Evolutionary conservation across 2,329 filamentous ascomycete species (phyloP).

Genomic region (Claviceps paspali): DNA sequence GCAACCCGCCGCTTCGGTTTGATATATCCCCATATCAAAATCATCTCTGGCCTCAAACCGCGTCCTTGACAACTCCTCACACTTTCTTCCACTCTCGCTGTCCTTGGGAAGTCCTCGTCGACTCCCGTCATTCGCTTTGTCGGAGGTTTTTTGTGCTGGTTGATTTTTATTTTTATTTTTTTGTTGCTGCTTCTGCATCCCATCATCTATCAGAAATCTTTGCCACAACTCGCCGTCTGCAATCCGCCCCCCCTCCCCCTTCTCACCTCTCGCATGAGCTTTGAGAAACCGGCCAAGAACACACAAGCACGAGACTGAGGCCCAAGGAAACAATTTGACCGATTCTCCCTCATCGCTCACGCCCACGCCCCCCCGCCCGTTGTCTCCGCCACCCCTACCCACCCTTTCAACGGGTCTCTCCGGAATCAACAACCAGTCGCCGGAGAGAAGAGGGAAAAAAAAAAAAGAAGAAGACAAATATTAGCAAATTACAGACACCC

Average conservation of each 20-base stretch:
- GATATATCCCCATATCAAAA: slow-evolving; percentile 4
- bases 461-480: not conserved
- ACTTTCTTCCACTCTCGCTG: slow-evolving; percentile 21
- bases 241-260: too few species aligned
- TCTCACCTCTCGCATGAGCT: too few species aligned
- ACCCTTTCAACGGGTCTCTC: not conserved
- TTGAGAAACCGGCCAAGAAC: too few species aligned
- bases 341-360: not conserved
- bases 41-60: slow-evolving; percentile 3
- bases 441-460: not conserved
- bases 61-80: slow-evolving; percentile 25
- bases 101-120: slow-evolving; percentile 56
- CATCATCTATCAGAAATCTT: slow-evolving; percentile 6
- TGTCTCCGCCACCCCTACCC: too few species aligned
- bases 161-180: too few species aligned
- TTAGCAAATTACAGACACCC: not conserved
- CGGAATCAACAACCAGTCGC: not conserved
- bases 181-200: slow-evolving; percentile 23
- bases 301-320: not conserved
- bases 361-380: not conserved
- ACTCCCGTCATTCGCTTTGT: slow-evolving; percentile 61
- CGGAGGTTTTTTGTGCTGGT: slow-evolving; percentile 30
- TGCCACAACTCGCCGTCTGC: slow-evolving; percentile 1
- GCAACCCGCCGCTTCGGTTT: slow-evolving; percentile 1
- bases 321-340: not conserved